Evolutionary conservation across 305 asterid species (phyloP), one percentile per base, ranked within the genome.

Genomic region (Fraxinus baroniana): DNA sequence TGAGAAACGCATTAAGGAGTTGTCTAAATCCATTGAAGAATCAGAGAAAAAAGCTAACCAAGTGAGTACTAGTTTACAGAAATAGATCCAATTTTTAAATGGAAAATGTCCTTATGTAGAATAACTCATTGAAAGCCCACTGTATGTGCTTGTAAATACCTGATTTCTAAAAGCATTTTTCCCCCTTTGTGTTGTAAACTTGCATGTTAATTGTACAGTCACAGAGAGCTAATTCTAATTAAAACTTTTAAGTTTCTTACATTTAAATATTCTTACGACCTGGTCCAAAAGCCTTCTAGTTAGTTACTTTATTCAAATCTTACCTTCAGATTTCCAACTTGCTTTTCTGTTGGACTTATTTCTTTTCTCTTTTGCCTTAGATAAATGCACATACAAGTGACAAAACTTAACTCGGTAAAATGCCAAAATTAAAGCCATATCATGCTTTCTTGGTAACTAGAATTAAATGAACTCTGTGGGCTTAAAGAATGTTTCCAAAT

Each of bases 1-100:
- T 86, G 99, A 93, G 89, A 94, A 92, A 83, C 95, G 95, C 79
- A 87, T 91, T 84, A 84, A 83, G 84, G 98, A 96, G 72, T 82
- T 96, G 89, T 91, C 97, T 17, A 91, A 85, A 83, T 93, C 97
- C 87, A 95, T 96, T 83, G 97, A 93, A 89, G 98, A 91, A 79
- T 91, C 97, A 12, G 92, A 89, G 85, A 91, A 81, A 86, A 94
- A 92, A 87, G 88, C 88, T 73, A 89, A 86, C 88, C 92, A 92
- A 85, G 99, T 96, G 86, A 88, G 97, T 91, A 55, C 76, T 72
- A 22, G 80, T 71, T 82, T 64, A 79, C 52, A 32, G 32, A 68
- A 22, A 60, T 80, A 24, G 9, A 73, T 78, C 81, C 49, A 49
- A 17, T 32, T 4, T 62, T 80, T 44, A 10, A 28, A 7, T 12